phyloP scores from a whole-genome alignment of 768 basidiomycete species.

The Mrakia gelida region DNA sequence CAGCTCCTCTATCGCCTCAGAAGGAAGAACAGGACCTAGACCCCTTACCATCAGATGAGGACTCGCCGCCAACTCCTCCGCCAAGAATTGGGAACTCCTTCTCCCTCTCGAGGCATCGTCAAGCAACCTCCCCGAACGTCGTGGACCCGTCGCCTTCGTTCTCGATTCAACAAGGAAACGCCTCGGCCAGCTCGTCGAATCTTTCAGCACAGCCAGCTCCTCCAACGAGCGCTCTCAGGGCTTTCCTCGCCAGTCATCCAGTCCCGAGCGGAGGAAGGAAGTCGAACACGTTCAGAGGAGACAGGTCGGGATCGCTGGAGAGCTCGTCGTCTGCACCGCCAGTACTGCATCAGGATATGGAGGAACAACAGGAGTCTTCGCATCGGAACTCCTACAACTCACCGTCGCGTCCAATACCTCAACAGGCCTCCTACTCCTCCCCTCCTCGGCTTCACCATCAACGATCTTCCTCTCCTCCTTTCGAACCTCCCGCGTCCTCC shows the following conservation, averaged over 20 bases:
- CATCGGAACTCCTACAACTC: background rate
- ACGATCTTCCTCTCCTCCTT: background rate
- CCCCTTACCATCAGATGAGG: background rate
- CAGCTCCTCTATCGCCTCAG: background rate
- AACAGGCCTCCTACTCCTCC: background rate
- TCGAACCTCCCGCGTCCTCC: background rate
- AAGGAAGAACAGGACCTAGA: background rate
- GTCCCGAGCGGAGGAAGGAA: constrained; percentile 4
- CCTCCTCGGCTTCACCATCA: constrained; percentile 11
- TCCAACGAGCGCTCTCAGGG: background rate
- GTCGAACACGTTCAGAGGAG: constrained; percentile 3
- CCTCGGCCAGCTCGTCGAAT: background rate
- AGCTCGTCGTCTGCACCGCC: constrained; percentile 2
- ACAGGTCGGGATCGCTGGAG: constrained; percentile 7
- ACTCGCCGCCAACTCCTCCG: constrained; percentile 22
- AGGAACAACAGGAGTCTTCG: background rate
- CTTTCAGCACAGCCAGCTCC: background rate
- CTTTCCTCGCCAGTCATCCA: constrained; percentile 7
- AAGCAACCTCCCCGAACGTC: background rate
- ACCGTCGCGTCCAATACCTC: background rate
- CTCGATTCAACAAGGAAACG: background rate
- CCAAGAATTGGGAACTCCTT: constrained; percentile 8
- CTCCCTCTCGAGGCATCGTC: constrained; percentile 1
- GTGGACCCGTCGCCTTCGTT: background rate
- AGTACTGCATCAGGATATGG: background rate